Base-by-base conservation (phyloP, 2,329 filamentous ascomycete species). In the Xylariaceae sp. region DNA sequence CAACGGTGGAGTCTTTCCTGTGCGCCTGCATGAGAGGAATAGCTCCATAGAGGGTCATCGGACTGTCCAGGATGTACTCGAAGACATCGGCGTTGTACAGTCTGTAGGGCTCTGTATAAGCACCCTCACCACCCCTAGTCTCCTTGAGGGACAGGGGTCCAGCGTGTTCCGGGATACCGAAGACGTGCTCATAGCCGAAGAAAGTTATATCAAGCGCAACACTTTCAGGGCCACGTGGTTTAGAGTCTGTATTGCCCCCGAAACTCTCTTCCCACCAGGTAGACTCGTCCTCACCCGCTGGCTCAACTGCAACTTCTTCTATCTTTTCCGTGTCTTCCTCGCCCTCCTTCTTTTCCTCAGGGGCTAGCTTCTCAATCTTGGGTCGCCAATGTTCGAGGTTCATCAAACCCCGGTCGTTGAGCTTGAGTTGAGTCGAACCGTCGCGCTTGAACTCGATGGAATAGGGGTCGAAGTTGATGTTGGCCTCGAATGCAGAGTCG, bases 181-280 rank as follows among this genome's bases (percentile, higher is more conserved):
- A 97, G 54, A 97, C 92, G 73, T 97, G 88, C 56, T 89, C 88
- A 71, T 96, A 99, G 42, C 89, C 92, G 1, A 89, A 86, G 75
- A 99, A 99, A 0, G 88, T 87, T 68, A 99, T 93, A 71, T 99
- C 94, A 60, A 99, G 76, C 11, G 85, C 92, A 50, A 99, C 81
- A 71, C 92, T 94, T 75, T 99, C 94, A 0, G 94, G 94, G 1
- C 94, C 94, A 69, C 87, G 86, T n/a, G 94, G 93, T 76, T 99
- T 99, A 4, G 88, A 85, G 74, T 99, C 94, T 0, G 92, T 97
- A 73, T 94, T 96, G 62, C 93, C 92, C 64, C 93, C 93, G 74
- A 99, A 99, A 0, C 83, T 85, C 77, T 99, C 94, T 5, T 99
- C 94, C 94, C 94, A 99, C 91, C 92, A 97, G 2, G 92, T 97